Evolutionary conservation across 257 asterid genomes (phyloP).

Genomic region (Lantana camara): DNA sequence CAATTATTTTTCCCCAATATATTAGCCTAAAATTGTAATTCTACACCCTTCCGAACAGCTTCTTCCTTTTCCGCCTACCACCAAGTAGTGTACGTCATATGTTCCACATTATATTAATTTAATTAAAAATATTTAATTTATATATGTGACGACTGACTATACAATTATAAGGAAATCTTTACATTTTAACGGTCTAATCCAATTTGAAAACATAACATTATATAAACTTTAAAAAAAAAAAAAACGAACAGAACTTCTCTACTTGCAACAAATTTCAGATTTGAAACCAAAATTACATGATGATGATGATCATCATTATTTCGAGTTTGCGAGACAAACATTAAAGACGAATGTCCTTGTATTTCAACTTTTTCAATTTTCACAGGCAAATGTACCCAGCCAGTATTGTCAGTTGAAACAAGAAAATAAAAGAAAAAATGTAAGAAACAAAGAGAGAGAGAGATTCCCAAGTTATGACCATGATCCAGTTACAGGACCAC

Average conservation of each 20-base stretch:
- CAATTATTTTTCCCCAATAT: neutral
- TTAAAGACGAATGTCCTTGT: neutral
- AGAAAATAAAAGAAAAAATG: neutral
- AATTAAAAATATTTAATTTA: too few relatives aligned
- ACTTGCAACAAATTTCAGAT: neutral
- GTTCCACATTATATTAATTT: too few relatives aligned
- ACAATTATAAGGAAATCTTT: too few relatives aligned
- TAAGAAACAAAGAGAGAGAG: neutral
- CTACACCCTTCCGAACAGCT: too few relatives aligned
- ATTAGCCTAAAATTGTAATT: too few relatives aligned
- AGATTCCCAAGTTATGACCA: conserved; percentile 9
- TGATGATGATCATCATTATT: neutral
- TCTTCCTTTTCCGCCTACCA: neutral
- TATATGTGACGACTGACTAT: too few relatives aligned
- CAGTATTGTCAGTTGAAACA: conserved; percentile 30
- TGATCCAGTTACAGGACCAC: conserved; percentile 41
- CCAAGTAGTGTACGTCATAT: too few relatives aligned
- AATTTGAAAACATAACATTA: too few relatives aligned
- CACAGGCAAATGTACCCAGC: neutral
- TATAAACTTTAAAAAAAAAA: too few relatives aligned
- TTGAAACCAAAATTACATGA: neutral
- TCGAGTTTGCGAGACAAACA: conserved; percentile 4
- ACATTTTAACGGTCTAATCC: too few relatives aligned
- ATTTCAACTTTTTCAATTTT: neutral
- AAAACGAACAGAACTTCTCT: too few relatives aligned